A percentile compares a stretch with the other conserved stretches of the same genome.
Conservation (phyloP, 257 asterid species). For the Asclepias syriaca region DNA sequence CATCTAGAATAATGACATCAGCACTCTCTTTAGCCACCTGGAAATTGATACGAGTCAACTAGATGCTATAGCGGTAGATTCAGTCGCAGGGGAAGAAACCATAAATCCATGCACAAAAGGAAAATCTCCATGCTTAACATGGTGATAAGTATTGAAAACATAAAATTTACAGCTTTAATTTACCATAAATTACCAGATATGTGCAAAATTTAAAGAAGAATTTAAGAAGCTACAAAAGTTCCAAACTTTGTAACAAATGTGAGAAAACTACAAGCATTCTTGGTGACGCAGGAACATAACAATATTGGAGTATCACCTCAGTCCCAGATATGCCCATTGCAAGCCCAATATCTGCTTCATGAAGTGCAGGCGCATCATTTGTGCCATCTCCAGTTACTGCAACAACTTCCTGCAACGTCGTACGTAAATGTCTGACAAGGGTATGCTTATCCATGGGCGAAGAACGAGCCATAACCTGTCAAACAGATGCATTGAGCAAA, state of each 20-base stretch:
- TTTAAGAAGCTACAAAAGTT: background rate
- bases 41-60: background rate
- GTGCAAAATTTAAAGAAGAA: background rate
- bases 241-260: background rate
- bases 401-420: conserved; percentile 77
- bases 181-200: background rate
- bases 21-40: conserved; percentile 99
- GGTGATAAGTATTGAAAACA: background rate
- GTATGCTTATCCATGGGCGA: conserved; percentile 89
- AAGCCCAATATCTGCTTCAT: conserved; percentile 95
- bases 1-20: conserved; percentile 89
- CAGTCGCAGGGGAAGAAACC: background rate
- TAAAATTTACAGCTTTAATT: background rate
- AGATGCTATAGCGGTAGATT: background rate
- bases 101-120: background rate
- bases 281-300: conserved; percentile 6
- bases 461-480: conserved; percentile 93
- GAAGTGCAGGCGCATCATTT: conserved; percentile 96
- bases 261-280: background rate
- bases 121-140: background rate
- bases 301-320: conserved; percentile 47
- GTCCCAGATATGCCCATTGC: conserved; percentile 97
- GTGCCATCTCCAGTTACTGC: conserved; percentile 98
- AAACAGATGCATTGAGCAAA: conserved; percentile 9
- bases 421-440: conserved; percentile 67